Evolutionary conservation across 192 early-diverging fungal genomes (phyloP).

Genomic region (Linnemannia schmuckeri): DNA sequence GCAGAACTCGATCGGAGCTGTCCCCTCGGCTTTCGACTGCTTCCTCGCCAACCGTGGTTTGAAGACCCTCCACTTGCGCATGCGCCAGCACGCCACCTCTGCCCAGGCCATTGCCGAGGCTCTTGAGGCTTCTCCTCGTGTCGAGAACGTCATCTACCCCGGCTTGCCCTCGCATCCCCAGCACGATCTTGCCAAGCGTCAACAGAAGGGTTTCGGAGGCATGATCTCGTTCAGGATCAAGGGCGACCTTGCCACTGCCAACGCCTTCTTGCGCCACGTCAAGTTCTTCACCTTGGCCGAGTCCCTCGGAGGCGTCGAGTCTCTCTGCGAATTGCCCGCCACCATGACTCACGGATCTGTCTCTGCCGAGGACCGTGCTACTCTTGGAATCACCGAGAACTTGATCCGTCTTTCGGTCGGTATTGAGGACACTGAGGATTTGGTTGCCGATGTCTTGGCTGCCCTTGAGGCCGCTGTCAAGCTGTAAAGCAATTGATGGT

Average conservation of each 20-base stretch:
- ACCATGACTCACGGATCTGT: conserved; percentile 97
- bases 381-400: conserved; percentile 92
- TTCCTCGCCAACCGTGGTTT: conserved; percentile 95
- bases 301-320: conserved; percentile 96
- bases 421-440: conserved; percentile 91
- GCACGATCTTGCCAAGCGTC: conserved; percentile 90
- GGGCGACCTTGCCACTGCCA: conserved; percentile 82
- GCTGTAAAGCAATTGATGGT: conserved; percentile 25
- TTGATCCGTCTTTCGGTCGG: conserved; percentile 95
- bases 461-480: conserved; percentile 50
- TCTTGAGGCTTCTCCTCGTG: conserved; percentile 77
- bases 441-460: conserved; percentile 59
- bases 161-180: conserved; percentile 92
- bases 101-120: conserved; percentile 87
- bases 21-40: conserved; percentile 97
- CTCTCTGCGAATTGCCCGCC: conserved; percentile 92
- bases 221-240: conserved; percentile 97
- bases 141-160: conserved; percentile 94
- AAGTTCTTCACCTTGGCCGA: conserved; percentile 95
- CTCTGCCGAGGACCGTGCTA: conserved; percentile 84
- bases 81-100: conserved; percentile 90
- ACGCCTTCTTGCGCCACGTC: conserved; percentile 85
- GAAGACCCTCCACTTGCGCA: conserved; percentile 96
- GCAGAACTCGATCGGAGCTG: conserved; percentile 97
- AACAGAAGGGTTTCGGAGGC: conserved; percentile 94